Evolutionary conservation across 2,329 filamentous ascomycete species (phyloP), one percentile per base, ranked within the genome.

Genomic region (Akanthomyces lecanii): DNA sequence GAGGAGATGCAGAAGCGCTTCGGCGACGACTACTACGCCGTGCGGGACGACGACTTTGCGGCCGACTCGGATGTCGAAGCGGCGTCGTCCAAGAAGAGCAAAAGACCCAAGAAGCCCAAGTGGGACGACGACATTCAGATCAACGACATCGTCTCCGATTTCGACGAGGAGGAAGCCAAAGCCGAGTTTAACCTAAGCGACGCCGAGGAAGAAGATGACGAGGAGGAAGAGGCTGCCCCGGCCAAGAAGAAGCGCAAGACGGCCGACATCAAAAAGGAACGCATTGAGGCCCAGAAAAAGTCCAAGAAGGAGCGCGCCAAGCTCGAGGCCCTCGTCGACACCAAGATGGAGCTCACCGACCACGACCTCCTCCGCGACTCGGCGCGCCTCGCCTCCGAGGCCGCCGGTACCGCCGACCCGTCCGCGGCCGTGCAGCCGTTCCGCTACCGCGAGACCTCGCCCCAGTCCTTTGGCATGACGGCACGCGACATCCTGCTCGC

Each of bases 41-140:
- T 89, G 56, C 87, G 90, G 14, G 82, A 78, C 66, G 89, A 83
- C 42, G 85, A 89, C 28, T 80, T 83, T 1, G 89, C 87, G 67
- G 90, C 89, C 65, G 84, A 80, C 3, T 83, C 84, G 18, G 90
- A 90, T 14, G 81, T 76, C 2, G 56, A 51, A 18, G 44, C n/a
- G 88, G 87, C 67, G 90, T 88, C 65, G 84, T 82, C 1, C 80
- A 81, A 77, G 55, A 83, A 71, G 66, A 74, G 70, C 67, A 72
- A 77, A n/a, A 73, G 77, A 21, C 67, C 76, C 59, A 87, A 85
- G 73, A 87, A 85, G 71, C 86, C 85, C 67, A 88, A 83, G 71
- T 99, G 94, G 89, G 91, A 97, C 70, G 92, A 98, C 71, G 95
- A 99, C 73, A 97, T 99, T 69, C 93, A 98, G 72, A 98, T 99